Evolutionary conservation across 768 basidiomycete genomes (phyloP).

Genomic region (Suillus clintonianus): DNA sequence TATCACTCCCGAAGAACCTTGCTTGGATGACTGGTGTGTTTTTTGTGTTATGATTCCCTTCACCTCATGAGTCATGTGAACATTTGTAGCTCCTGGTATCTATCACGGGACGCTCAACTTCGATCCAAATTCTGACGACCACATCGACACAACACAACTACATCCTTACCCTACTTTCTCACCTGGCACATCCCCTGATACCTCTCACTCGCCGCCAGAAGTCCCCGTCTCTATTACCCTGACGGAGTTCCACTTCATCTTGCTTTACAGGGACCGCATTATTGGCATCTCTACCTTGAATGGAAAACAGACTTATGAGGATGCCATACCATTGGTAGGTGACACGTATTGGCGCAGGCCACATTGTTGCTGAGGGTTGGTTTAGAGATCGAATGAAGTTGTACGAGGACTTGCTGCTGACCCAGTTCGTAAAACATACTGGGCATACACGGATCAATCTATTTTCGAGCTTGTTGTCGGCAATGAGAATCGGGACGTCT

Average conservation of each 20-base stretch:
- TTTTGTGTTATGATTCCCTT: conserved; percentile 5
- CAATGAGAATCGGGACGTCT: conserved; percentile 93
- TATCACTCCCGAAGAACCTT: conserved; percentile 69
- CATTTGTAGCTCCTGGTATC: conserved; percentile 71
- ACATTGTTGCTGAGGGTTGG: conserved; percentile 8
- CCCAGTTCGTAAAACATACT: conserved; percentile 86
- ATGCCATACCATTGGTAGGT: conserved; percentile 75
- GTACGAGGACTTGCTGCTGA: conserved; percentile 81
- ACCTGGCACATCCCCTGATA: conserved; percentile 27
- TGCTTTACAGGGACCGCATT: conserved; percentile 80
- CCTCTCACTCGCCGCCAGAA: conserved; percentile 29
- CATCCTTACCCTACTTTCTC: conserved; percentile 67
- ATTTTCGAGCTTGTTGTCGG: conserved; percentile 84
- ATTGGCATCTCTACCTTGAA: conserved; percentile 78
- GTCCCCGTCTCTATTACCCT: conserved; percentile 76
- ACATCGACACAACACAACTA: conserved; percentile 77
- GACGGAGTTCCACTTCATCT: conserved; percentile 90
- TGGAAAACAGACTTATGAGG: conserved; percentile 83
- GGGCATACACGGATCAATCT: conserved; percentile 89
- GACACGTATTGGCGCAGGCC: neutral
- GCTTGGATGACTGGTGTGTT: conserved; percentile 90
- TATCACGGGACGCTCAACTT: conserved; percentile 83
- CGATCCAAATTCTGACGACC: conserved; percentile 66
- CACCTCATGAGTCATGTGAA: neutral
- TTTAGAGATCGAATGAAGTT: conserved; percentile 72